Evolutionary conservation across 768 basidiomycete species (phyloP).

Genomic region (Galerina sulciceps): DNA sequence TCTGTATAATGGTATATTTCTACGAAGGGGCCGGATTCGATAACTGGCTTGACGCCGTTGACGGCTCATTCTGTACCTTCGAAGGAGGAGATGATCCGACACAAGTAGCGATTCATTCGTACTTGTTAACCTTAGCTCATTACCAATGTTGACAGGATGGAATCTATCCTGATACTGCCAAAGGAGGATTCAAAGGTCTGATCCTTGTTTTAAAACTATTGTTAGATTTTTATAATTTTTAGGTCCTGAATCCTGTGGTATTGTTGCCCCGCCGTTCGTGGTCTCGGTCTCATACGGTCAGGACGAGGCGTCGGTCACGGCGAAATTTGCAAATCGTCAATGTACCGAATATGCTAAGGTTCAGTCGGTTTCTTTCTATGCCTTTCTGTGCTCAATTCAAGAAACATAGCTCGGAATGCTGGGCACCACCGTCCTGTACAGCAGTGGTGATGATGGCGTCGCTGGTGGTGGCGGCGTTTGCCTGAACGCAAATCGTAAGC

Average conservation of each 20-base stretch:
- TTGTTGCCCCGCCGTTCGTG: slow-evolving; percentile 36
- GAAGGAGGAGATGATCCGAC: slow-evolving; percentile 47
- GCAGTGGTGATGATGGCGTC: slow-evolving; percentile 40
- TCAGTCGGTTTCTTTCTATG: not conserved
- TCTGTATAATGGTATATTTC: not conserved
- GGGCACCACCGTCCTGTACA: slow-evolving; percentile 41
- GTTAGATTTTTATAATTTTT: not conserved
- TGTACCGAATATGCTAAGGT: slow-evolving; percentile 40
- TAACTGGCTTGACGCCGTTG: slow-evolving; percentile 52
- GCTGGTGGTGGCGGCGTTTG: slow-evolving; percentile 37
- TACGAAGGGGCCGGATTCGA: slow-evolving; percentile 46
- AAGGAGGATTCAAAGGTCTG: slow-evolving; percentile 28
- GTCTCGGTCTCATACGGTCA: slow-evolving; percentile 40
- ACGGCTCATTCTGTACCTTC: slow-evolving; percentile 47
- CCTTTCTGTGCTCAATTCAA: slow-evolving; percentile 19
- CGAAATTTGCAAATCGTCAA: slow-evolving; percentile 35
- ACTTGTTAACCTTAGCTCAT: not conserved
- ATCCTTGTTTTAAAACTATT: not conserved
- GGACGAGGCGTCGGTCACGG: slow-evolving; percentile 34
- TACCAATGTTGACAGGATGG: slow-evolving; percentile 15
- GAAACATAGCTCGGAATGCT: slow-evolving; percentile 34
- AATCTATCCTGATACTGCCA: slow-evolving; percentile 24
- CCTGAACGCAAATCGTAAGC: slow-evolving; percentile 45
- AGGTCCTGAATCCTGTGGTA: slow-evolving; percentile 43
- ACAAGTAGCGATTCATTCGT: slow-evolving; percentile 23